phyloP scores from a whole-genome alignment of 495 filamentous ascomycete genomes.

The Apodospora peruviana region DNA sequence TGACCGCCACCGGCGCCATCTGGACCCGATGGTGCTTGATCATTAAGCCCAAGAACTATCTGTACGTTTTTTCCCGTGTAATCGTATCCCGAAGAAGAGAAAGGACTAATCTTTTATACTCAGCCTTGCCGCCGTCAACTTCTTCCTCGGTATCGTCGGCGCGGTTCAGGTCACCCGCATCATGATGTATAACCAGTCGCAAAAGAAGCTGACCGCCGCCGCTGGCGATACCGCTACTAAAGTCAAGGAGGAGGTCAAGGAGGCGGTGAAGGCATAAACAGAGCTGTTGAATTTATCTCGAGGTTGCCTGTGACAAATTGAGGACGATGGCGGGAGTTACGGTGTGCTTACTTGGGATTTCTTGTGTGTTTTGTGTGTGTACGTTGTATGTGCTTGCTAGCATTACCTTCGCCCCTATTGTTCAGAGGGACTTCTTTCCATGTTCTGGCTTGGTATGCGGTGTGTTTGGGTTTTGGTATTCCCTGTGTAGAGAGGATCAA shows the following conservation, averaged over 20 bases:
- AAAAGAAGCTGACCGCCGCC: slow-evolving; percentile 48
- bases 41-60: slow-evolving; percentile 85
- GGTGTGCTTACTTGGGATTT: too few relatives aligned
- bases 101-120: too few relatives aligned
- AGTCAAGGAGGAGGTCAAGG: slow-evolving; percentile 24
- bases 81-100: too few relatives aligned
- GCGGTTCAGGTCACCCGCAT: slow-evolving; percentile 77
- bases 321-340: too few relatives aligned
- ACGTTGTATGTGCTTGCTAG: too few relatives aligned
- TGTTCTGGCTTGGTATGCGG: too few relatives aligned
- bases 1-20: slow-evolving; percentile 85
- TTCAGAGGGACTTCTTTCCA: too few relatives aligned
- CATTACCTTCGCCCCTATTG: too few relatives aligned
- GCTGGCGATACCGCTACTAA: too few relatives aligned
- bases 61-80: slow-evolving; percentile 48
- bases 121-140: slow-evolving; percentile 92
- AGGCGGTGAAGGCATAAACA: background rate
- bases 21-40: slow-evolving; percentile 99
- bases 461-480: too few relatives aligned
- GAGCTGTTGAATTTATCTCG: background rate
- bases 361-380: background rate
- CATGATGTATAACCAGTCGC: slow-evolving; percentile 53
- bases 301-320: too few relatives aligned
- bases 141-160: slow-evolving; percentile 90
- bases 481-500: too few relatives aligned